Base-by-base conservation (phyloP, 306 rosid genomes). In the Vicia villosa region DNA sequence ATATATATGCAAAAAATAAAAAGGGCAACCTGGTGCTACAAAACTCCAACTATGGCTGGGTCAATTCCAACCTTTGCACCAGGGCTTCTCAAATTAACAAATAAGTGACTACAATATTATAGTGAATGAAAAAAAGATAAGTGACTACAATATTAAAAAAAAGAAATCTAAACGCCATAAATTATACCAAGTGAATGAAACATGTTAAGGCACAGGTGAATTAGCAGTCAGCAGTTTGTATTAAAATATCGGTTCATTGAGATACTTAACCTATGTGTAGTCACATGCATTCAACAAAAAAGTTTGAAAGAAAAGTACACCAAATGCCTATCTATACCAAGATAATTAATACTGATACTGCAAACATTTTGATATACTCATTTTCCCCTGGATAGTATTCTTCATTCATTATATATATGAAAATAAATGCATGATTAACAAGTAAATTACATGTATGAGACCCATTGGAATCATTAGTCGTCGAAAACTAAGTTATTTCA, bases 191-290 rank as follows among this genome's bases (percentile, higher is more conserved):
- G 17, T 2, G 3, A 13, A 24, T 55, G 17, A 55, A 55, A 55
- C 17, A 55, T 55, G 17, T 55, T 55, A 24, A 3, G 34, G 61
- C 60, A 54, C 12, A n/a, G 10, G 60, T 54, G 60, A 54, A 12
- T 20, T 54, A 22, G 60, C 36, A 54, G 60, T 54, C 60, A 22
- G 60, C 36, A 55, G 34, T 55, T 24, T 55, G 61, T 55, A 6
- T 24, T 12, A 13, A n/a, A n/a, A 22, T 2, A 55, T 22, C 16
- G 4, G 17, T 24, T 55, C 61, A 55, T 55, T 24, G 36, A 55
- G 61, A 26, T 55, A 13, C 17, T 24, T 55, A 2, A 55, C 37
- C 61, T 12, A 21, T 24, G 34, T 24, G 34, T 55, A 12, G 12
- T 55, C 17, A 26, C 16, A 24, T 5, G 3, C 4, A 12, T 55